These are phyloP conservation scores for Globisporangium perplexum DNA, from an alignment of 352 stramenopile genomes.

Conservation along the genomic window DNA sequence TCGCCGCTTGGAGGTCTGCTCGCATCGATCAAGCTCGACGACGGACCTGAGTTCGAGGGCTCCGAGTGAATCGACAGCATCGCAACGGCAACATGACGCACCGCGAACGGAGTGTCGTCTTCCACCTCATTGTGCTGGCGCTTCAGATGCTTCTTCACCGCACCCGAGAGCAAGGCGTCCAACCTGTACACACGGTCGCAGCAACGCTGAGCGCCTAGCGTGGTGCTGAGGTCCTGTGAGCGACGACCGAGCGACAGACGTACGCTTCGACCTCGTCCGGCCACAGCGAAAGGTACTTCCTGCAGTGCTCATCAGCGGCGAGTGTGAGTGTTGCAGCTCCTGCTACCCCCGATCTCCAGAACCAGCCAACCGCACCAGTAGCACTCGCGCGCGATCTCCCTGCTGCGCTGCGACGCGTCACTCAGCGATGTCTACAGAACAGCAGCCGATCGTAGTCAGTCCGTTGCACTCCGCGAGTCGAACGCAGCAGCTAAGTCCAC, in stretches of 20 bases:
- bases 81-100: conserved; percentile 10
- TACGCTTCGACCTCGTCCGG: conserved; percentile 39
- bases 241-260: not conserved
- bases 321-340: not conserved
- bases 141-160: conserved; percentile 67
- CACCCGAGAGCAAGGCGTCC: conserved; percentile 32
- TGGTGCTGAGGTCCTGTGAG: not conserved
- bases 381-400: conserved; percentile 47
- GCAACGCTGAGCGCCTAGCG: not conserved
- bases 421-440: conserved; percentile 30
- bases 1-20: conserved; percentile 35
- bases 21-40: not conserved
- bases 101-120: conserved; percentile 24
- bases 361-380: conserved; percentile 35
- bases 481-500: not conserved
- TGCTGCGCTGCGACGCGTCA: conserved; percentile 48
- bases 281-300: conserved; percentile 46
- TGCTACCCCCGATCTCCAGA: no score
- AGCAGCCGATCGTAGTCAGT: not conserved
- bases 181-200: conserved; percentile 19
- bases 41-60: not conserved
- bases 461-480: not conserved
- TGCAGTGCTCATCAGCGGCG: conserved; percentile 3
- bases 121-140: conserved; percentile 28
- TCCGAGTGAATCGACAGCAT: not conserved